Conservation (phyloP, 495 filamentous ascomycete species). For the Penicillium manginii region DNA sequence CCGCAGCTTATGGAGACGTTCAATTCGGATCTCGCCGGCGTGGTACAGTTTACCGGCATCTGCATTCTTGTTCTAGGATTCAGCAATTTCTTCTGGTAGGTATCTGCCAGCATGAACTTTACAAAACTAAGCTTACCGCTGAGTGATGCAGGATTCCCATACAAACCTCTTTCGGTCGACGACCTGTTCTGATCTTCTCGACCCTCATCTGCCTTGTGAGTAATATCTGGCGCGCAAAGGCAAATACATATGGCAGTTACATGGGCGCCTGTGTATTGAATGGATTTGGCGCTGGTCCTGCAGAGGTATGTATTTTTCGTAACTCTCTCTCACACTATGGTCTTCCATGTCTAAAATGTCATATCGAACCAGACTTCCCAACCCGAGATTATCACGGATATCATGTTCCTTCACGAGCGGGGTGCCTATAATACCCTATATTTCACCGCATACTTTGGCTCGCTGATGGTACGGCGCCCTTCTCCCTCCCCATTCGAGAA, state of each 20-base stretch:
- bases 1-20: constrained; percentile 59
- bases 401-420: constrained; percentile 69
- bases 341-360: neutral
- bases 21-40: constrained; percentile 52
- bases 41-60: constrained; percentile 58
- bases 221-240: constrained; percentile 62
- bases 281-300: constrained; percentile 60
- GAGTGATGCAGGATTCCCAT: constrained; percentile 56
- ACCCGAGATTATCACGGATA: constrained; percentile 66
- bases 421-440: constrained; percentile 69
- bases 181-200: constrained; percentile 60
- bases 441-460: constrained; percentile 56
- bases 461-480: constrained; percentile 37
- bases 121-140: neutral
- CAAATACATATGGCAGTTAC: constrained; percentile 60
- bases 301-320: constrained; percentile 29
- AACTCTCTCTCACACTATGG: no score
- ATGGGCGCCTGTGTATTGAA: constrained; percentile 65
- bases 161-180: constrained; percentile 59
- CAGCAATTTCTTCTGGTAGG: constrained; percentile 63
- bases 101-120: neutral
- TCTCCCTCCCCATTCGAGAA: neutral
- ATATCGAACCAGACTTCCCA: constrained; percentile 52
- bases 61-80: constrained; percentile 66
- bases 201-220: constrained; percentile 58